Conservation (phyloP, 352 stramenopile species). For the Globisporangium ultimum region DNA sequence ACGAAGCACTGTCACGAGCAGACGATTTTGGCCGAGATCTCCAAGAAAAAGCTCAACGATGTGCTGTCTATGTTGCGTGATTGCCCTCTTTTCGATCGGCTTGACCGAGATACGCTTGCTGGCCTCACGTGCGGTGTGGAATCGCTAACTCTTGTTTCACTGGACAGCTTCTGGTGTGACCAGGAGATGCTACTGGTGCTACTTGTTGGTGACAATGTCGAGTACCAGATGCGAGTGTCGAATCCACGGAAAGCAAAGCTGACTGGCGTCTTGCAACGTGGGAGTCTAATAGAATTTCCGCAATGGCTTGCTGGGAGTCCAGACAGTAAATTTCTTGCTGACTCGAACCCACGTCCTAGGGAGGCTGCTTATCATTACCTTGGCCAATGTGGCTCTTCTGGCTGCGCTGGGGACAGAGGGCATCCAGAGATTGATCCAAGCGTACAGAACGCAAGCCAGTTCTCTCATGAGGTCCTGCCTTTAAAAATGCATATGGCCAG, state of each 20-base stretch:
- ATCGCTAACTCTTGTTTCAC: background rate
- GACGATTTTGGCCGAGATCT: slow-evolving; percentile 12
- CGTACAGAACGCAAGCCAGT: background rate
- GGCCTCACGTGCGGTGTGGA: background rate
- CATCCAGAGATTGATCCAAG: too few relatives aligned
- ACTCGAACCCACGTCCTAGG: background rate
- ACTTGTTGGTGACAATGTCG: background rate
- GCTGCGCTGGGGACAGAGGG: too few relatives aligned
- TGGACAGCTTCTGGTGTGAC: background rate
- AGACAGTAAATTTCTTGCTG: background rate
- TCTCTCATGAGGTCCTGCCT: background rate
- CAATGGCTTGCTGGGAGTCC: slow-evolving; percentile 1
- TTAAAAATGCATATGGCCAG: too few relatives aligned
- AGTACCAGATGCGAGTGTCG: background rate
- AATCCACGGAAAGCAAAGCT: background rate
- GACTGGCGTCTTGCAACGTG: background rate
- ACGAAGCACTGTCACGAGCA: slow-evolving; percentile 16
- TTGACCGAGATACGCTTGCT: slow-evolving; percentile 9
- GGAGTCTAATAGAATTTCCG: slow-evolving; percentile 3
- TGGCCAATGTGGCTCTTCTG: background rate
- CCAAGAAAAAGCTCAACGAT: slow-evolving; percentile 6
- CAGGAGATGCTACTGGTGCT: background rate
- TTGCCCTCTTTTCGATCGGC: background rate
- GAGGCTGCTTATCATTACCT: background rate
- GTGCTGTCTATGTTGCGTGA: slow-evolving; percentile 6